Percentiles rank a stretch among this genome's conserved stretches.
These are phyloP conservation scores for Arachis monticola DNA, from an alignment of 331 rosid genomes.

Conservation along the genomic window DNA sequence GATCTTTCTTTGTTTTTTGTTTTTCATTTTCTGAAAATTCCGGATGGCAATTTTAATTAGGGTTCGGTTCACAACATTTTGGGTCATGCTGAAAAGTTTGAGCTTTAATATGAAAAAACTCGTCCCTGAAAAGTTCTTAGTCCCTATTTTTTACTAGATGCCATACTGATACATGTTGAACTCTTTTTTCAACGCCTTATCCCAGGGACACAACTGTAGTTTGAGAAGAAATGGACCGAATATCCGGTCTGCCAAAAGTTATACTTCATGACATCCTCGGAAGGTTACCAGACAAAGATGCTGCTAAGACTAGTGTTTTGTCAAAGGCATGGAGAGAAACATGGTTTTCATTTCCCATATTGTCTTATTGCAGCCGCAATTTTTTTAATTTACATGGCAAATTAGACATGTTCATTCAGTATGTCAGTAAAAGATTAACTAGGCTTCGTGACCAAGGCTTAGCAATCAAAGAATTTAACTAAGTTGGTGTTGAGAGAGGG, in stretches of 20 bases:
- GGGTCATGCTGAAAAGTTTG: too few species aligned
- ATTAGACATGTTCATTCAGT: slow-evolving; percentile 15
- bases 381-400: neutral
- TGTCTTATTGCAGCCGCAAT: neutral
- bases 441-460: slow-evolving; percentile 16
- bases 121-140: too few species aligned
- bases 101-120: too few species aligned
- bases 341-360: slow-evolving; percentile 38
- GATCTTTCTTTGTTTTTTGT: too few species aligned
- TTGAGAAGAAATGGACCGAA: slow-evolving; percentile 12
- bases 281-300: slow-evolving; percentile 28
- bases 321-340: slow-evolving; percentile 30
- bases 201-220: neutral
- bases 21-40: too few species aligned
- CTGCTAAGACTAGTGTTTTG: slow-evolving; percentile 37
- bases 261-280: slow-evolving; percentile 35
- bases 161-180: too few species aligned
- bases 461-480: slow-evolving; percentile 31
- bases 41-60: too few species aligned
- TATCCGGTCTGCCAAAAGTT: slow-evolving; percentile 18
- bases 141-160: too few species aligned
- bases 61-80: too few species aligned
- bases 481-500: slow-evolving; percentile 22
- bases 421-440: slow-evolving; percentile 7
- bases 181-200: too few species aligned